Base-by-base conservation (phyloP, 768 basidiomycete species). In the Trametes punicea region DNA sequence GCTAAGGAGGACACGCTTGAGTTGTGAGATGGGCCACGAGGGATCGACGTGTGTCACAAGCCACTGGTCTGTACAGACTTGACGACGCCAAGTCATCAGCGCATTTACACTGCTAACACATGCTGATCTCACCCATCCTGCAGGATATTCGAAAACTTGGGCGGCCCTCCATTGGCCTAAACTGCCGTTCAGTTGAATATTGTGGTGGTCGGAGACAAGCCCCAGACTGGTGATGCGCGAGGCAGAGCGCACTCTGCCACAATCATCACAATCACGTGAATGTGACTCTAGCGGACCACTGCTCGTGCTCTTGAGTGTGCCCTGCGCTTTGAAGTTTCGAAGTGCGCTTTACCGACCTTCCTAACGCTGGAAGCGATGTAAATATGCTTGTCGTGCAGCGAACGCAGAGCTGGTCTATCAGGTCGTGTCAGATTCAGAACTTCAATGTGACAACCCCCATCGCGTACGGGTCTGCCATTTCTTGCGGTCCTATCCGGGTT, bases 1-100 rank as follows among this genome's bases (percentile, higher is more conserved):
- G 1, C 80, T 70, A 39, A 89, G 76, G 23, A 88, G 70, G 74
- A 79, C 82, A 29, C 77, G 74, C 61, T 90, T 90, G 29, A 85
- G 73, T 27, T 86, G 77, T 15, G 75, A 76, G 36, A 88, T 74
- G 62, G 82, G 82, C 80, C 81, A 86, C 27, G 71, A 61, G 3
- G 81, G 74, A 56, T 84, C 79, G 65, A 87, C 65, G 64, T 86
- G 84, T 11, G 87, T 87, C n/a, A 83, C 72, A 42, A 89, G 72
- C 87, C 88, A 90, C 70, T 88, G 87, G 68, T 90, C 88, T 62
- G 83, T 80, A 0, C 84, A 80, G 21, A 90, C 87, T 69, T 51
- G 1, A 31, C 6, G 16, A 18, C 2, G 4, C 4, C 36, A 18
- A 30, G 23, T 8, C 23, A 9, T 34, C 3, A 31, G 6, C 4